These are phyloP conservation scores for Serendipita vermifera DNA, from an alignment of 768 basidiomycete genomes.

Conservation along the genomic window DNA sequence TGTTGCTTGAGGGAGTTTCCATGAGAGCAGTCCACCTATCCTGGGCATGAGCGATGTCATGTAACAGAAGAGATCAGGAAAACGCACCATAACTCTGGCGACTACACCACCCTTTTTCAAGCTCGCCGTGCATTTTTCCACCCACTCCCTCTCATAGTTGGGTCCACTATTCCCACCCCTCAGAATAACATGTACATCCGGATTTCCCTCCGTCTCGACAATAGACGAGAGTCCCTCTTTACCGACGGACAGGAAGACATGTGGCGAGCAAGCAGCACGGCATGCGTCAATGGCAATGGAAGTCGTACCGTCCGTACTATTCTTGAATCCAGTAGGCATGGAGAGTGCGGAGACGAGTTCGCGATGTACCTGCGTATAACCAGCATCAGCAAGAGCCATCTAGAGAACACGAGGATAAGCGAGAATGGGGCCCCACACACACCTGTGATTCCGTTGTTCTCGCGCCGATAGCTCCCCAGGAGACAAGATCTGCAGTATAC, in stretches of 20 bases:
- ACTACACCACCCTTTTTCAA: constrained; percentile 65
- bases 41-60: constrained; percentile 11
- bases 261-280: constrained; percentile 76
- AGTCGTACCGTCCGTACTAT: constrained; percentile 88
- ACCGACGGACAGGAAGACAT: constrained; percentile 93
- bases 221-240: constrained; percentile 93
- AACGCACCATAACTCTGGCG: constrained; percentile 72
- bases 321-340: constrained; percentile 98
- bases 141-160: constrained; percentile 68
- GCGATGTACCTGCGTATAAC: constrained; percentile 62
- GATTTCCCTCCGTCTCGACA: constrained; percentile 60
- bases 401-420: too few relatives aligned
- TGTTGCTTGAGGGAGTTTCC: constrained; percentile 93
- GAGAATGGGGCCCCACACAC: background rate
- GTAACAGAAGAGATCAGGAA: constrained; percentile 2
- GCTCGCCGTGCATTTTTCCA: constrained; percentile 60
- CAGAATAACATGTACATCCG: constrained; percentile 88
- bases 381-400: background rate
- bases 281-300: constrained; percentile 92
- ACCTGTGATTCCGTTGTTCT: constrained; percentile 67
- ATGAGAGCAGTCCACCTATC: constrained; percentile 90
- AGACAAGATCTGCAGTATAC: constrained; percentile 70
- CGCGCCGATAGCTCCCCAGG: constrained; percentile 95
- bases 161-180: constrained; percentile 87
- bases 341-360: constrained; percentile 79